A percentile compares a stretch with the other conserved stretches of the same genome.
Evolutionary conservation across 768 basidiomycete genomes (phyloP).

Genomic region (Termitomyces sp.): DNA sequence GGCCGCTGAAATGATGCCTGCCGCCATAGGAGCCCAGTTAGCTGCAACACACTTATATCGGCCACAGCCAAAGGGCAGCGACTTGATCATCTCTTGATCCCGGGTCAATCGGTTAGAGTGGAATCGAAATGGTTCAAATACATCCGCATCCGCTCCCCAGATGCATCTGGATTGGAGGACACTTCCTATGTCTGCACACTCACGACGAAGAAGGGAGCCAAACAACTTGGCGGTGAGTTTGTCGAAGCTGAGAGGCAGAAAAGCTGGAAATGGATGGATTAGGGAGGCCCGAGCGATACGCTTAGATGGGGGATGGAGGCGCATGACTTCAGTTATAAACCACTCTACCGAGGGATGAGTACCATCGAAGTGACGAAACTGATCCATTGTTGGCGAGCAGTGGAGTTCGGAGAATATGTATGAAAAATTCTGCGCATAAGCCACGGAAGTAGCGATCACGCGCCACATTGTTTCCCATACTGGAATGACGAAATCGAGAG

Average conservation of each 20-base stretch:
- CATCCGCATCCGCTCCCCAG: constrained; percentile 33
- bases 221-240: not conserved
- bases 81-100: constrained; percentile 19
- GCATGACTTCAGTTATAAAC: constrained; percentile 42
- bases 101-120: constrained; percentile 17
- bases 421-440: constrained; percentile 31
- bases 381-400: constrained; percentile 22
- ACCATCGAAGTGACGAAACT: constrained; percentile 24
- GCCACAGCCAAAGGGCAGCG: constrained; percentile 49
- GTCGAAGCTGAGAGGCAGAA: not conserved
- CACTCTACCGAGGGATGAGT: constrained; percentile 29
- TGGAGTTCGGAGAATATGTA: constrained; percentile 35
- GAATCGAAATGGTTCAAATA: constrained; percentile 44
- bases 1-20: constrained; percentile 43
- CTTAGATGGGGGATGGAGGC: constrained; percentile 50
- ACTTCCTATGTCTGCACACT: constrained; percentile 32
- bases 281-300: constrained; percentile 35
- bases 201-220: constrained; percentile 17
- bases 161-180: constrained; percentile 30
- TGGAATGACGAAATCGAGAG: constrained; percentile 53
- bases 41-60: constrained; percentile 44
- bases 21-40: constrained; percentile 50
- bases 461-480: constrained; percentile 65
- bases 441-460: constrained; percentile 44
- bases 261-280: constrained; percentile 1